Base-by-base conservation (phyloP, 2,329 filamentous ascomycete genomes). In the Ustulina deusta region DNA sequence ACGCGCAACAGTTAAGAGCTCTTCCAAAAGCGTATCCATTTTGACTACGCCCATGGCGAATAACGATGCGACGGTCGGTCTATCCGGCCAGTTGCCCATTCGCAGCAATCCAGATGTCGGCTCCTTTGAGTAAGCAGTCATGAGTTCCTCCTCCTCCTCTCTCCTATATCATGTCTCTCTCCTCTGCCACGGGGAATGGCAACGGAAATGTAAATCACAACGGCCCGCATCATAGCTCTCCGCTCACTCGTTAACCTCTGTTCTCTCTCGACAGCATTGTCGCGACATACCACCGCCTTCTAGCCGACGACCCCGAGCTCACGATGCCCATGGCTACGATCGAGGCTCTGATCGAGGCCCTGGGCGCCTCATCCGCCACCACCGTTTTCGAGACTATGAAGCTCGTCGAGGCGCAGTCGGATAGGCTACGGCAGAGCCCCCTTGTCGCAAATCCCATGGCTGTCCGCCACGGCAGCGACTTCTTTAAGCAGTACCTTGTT, bases 281-380 rank as follows among this genome's bases (percentile, higher is more conserved):
- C 67, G 79, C 81, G 29, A 84, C 84, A 25, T 89, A 89, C 77
- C 80, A 83, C 71, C 79, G 81, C 67, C 83, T 89, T 66, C 85
- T 89, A 57, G 79, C 81, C 68, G 83, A 85, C 59, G 94, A 98
- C 79, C 86, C 91, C 11, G 93, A 97, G 69, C 87, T 98, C 61
- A 97, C 95, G 40, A 97, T 97, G 89, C 94, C 96, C 70, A 93
- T 99, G 63, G 96, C 96, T 22, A 94, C 94, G 66, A 97, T 97
- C 78, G 93, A 97, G 82, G 90, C 94, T 32, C 87, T 99, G 67
- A 96, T 98, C 73, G 89, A 91, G 77, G 91, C 96, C 68, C 91
- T 98, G 67, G 90, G 91, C 76, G 87, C 91, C 71, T 92, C 90
- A 52, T 90, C 90, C 69, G 91, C 93, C 6, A 92, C 90, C 25